Evolutionary conservation across 1,284 basidiomycete species (phyloP), one percentile per base, ranked within the genome.

Genomic region (Cutaneotrichosporon sp.): DNA sequence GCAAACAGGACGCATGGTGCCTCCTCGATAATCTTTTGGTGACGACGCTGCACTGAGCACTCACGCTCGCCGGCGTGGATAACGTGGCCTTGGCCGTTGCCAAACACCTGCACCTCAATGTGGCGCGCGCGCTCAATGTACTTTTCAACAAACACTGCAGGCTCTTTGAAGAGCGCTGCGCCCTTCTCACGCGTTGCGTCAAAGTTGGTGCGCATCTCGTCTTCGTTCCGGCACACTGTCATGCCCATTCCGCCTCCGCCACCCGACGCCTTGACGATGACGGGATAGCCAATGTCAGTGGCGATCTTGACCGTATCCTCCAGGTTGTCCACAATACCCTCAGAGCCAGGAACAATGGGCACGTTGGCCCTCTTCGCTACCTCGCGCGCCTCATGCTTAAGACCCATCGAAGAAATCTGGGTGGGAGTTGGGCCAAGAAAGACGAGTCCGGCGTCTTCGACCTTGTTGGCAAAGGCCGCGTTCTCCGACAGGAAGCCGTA

Each of bases 1-100:
- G 96, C 96, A 62, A 98, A 97, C 17, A 94, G 97, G 47, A 99
- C 93, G 22, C n/a, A n/a, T n/a, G 94, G 96, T 9, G 96, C 96
- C 76, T 99, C 96, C 77, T 99, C 96, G 58, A 99, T 99, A 65
- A 99, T 99, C 80, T 99, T 99, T 76, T 99, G 96, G 77, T 99
- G 96, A 61, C 96, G 89, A 66, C 96, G 88, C 77, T 99, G 96
- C 44, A 99, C 96, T 52, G 96, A 98, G 75, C 96, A 99, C 75
- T 98, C 96, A 73, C 96, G 93, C 66, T 96, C 96, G 69, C 98
- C 98, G 52, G 98, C 82, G 51, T 92, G 97, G 69, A 99, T 98
- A 30, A 94, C 96, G 75, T 97, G 96, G 56, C 96, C 96, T 74
- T 98, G 98, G 76, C 98, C 96, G 78, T 99, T 96, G 46, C 96